These are phyloP conservation scores for Citrus glauca DNA, from an alignment of 345 rosid genomes.

Conservation along the genomic window DNA sequence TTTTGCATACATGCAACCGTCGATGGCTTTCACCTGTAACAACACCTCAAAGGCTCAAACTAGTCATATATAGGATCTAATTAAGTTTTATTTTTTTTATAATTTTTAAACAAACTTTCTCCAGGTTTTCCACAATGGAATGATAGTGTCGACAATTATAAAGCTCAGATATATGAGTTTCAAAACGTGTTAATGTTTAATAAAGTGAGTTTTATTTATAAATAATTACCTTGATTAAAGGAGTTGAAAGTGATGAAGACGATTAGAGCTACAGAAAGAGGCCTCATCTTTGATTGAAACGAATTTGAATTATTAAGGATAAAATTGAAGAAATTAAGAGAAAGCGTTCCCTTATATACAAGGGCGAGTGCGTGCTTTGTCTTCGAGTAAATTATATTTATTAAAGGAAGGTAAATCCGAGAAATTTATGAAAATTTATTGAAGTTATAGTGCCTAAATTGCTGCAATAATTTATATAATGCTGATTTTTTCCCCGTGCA, in stretches of 20 bases:
- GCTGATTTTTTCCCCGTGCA: no score
- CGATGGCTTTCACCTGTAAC: background rate
- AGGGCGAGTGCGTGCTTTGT: no score
- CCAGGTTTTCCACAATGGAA: no score
- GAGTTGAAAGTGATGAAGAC: background rate
- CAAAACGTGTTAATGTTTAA: background rate
- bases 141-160: background rate
- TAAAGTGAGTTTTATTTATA: background rate
- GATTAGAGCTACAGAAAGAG: background rate
- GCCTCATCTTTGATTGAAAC: background rate
- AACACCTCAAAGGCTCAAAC: background rate
- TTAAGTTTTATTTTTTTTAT: no score
- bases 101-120: background rate
- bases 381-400: background rate
- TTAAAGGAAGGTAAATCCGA: background rate
- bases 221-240: background rate
- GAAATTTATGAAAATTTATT: background rate
- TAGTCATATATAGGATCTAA: background rate
- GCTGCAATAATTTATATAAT: background rate
- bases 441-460: background rate
- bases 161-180: background rate
- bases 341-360: background rate
- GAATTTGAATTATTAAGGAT: background rate
- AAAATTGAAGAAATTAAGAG: no score
- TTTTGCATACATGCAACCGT: constrained; percentile 1